Evolutionary conservation across 129 eudicot genomes (phyloP).

Genomic region (Chrysanthemum makinoi): DNA sequence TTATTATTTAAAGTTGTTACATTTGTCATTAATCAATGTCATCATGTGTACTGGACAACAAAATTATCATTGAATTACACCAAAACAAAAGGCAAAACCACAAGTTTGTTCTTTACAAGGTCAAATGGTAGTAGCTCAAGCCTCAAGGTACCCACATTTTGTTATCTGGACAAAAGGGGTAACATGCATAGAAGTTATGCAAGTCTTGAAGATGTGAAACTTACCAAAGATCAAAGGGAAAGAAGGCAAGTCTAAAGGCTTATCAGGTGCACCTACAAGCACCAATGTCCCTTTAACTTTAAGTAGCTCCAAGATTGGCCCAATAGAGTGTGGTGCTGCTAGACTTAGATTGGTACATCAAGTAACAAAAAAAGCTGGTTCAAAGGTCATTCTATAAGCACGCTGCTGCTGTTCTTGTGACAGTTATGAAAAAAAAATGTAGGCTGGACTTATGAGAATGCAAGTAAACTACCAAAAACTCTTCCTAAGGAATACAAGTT

Average conservation of each 20-base stretch:
- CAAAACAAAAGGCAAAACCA: slow-evolving; percentile 17
- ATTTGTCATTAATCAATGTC: slow-evolving; percentile 2
- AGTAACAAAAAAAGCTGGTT: no score
- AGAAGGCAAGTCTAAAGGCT: slow-evolving; percentile 80
- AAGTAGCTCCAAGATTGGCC: slow-evolving; percentile 65
- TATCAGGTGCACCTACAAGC: slow-evolving; percentile 88
- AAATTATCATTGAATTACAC: neutral
- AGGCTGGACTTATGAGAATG: no score
- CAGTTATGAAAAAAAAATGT: no score
- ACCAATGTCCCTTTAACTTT: slow-evolving; percentile 73
- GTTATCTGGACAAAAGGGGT: no score
- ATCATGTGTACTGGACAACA: neutral
- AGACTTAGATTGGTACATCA: no score
- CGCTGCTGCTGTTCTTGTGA: no score
- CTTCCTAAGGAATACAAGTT: no score
- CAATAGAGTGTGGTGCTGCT: slow-evolving; percentile 82
- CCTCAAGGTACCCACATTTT: no score
- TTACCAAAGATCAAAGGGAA: slow-evolving; percentile 80
- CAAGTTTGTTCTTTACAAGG: slow-evolving; percentile 33
- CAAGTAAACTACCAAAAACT: no score
- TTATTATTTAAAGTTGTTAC: neutral
- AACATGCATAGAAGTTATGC: neutral
- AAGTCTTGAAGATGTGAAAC: neutral
- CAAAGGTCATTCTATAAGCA: no score
- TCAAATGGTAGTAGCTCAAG: no score